Percentiles rank a stretch among this genome's conserved stretches.
Evolutionary conservation across 2,329 filamentous ascomycete species (phyloP).

Genomic region (Hypoxylon sp.): DNA sequence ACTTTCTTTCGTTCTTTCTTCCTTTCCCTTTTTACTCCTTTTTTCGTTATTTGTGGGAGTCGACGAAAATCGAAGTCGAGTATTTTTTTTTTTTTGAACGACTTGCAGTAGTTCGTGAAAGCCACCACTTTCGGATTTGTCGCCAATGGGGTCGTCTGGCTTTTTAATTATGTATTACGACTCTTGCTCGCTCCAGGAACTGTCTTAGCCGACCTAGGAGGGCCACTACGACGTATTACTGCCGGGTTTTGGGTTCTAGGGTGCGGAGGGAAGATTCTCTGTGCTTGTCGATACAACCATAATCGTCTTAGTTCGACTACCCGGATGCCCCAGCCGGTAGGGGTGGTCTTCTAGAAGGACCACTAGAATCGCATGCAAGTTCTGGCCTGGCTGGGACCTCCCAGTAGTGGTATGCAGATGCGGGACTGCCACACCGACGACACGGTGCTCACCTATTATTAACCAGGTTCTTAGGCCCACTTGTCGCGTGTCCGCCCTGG

Average conservation of each 20-base stretch:
- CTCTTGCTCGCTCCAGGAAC: conserved; percentile 31
- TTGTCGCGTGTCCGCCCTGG: conserved; percentile 45
- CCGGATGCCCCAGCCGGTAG: conserved; percentile 43
- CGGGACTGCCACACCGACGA: conserved; percentile 46
- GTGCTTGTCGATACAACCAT: conserved; percentile 34
- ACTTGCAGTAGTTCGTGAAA: conserved; percentile 24
- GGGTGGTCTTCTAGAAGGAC: conserved; percentile 45
- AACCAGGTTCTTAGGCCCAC: conserved; percentile 43
- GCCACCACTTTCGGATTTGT: conserved; percentile 30
- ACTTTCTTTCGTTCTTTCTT: neutral
- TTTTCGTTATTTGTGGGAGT: neutral
- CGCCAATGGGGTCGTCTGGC: conserved; percentile 43
- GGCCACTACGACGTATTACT: conserved; percentile 38
- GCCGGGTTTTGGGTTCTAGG: conserved; percentile 38
- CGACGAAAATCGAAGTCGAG: neutral
- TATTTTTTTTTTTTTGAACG: neutral
- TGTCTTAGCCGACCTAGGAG: conserved; percentile 29
- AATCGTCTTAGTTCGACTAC: conserved; percentile 41
- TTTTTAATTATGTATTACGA: conserved; percentile 44
- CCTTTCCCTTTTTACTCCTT: conserved; percentile 6
- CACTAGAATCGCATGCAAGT: conserved; percentile 46
- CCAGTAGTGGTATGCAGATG: conserved; percentile 40
- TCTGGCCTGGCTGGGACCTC: conserved; percentile 34
- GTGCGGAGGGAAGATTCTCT: conserved; percentile 42
- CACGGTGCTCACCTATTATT: conserved; percentile 44